phyloP scores from a whole-genome alignment of 2,329 filamentous ascomycete species.

The Sporothrix curviconia region DNA sequence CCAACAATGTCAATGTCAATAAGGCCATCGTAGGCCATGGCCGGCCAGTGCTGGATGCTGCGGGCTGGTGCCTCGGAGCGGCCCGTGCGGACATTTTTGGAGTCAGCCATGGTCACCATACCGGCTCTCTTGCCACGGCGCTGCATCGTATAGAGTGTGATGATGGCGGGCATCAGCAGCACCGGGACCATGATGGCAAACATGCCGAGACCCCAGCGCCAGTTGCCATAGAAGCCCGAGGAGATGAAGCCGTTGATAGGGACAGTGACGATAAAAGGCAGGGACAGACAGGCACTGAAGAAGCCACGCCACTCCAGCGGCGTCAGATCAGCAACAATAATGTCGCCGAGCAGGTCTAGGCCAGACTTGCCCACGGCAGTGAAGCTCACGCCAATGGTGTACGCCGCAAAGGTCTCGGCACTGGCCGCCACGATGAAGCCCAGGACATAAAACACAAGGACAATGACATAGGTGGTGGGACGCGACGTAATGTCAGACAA shows the following conservation, averaged over 20 bases:
- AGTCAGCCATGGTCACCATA: constrained; percentile 34
- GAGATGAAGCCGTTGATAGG: constrained; percentile 37
- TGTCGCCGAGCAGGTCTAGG: constrained; percentile 32
- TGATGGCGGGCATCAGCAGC: constrained; percentile 46
- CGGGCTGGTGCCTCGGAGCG: constrained; percentile 12
- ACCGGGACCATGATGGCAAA: constrained; percentile 53
- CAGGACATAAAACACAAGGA: constrained; percentile 33
- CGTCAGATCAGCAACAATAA: constrained; percentile 32
- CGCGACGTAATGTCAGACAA: constrained; percentile 33
- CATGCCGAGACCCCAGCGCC: constrained; percentile 57
- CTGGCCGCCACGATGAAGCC: constrained; percentile 32
- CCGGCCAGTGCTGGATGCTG: constrained; percentile 20
- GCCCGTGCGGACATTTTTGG: constrained; percentile 30
- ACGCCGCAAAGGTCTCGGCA: constrained; percentile 27
- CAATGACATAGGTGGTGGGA: constrained; percentile 33
- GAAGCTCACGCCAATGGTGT: constrained; percentile 32
- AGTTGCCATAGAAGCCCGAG: constrained; percentile 34
- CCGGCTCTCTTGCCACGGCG: constrained; percentile 33
- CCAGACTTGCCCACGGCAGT: constrained; percentile 33
- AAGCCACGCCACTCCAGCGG: constrained; percentile 33
- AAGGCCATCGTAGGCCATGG: constrained; percentile 18
- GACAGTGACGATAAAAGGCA: constrained; percentile 30
- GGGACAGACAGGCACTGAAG: constrained; percentile 26
- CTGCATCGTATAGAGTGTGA: constrained; percentile 44
- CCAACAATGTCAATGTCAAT: constrained; percentile 40